phyloP scores from a whole-genome alignment of 2,329 filamentous ascomycete species.

The Blastomyces parvus region DNA sequence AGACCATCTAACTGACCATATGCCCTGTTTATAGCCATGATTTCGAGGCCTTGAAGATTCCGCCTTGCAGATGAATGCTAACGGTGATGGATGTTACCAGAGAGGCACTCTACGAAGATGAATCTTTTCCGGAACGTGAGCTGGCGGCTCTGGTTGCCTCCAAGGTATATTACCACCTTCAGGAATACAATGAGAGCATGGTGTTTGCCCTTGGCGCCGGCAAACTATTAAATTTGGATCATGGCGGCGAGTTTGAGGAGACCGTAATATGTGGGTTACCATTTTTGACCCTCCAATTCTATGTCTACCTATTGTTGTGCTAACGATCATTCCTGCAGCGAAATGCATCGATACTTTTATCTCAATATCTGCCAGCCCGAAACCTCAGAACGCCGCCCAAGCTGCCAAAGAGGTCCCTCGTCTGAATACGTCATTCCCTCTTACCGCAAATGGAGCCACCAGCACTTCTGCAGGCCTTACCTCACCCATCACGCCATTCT shows the following conservation, averaged over 20 bases:
- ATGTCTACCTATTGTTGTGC: background rate
- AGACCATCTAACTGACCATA: background rate
- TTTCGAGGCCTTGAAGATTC: background rate
- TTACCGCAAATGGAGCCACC: slow-evolving; percentile 54
- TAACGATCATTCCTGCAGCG: slow-evolving; percentile 37
- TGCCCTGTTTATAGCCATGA: background rate
- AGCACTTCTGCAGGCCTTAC: slow-evolving; percentile 58
- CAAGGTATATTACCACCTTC: slow-evolving; percentile 97
- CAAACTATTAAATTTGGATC: slow-evolving; percentile 86
- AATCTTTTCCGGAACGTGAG: slow-evolving; percentile 84
- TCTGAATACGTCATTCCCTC: slow-evolving; percentile 69
- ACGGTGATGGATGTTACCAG: slow-evolving; percentile 39
- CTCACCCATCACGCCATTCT: slow-evolving; percentile 90
- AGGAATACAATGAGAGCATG: slow-evolving; percentile 99
- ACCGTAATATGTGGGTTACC: slow-evolving; percentile 70
- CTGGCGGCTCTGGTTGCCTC: slow-evolving; percentile 88
- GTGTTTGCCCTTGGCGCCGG: slow-evolving; percentile 91
- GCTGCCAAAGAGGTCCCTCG: slow-evolving; percentile 49
- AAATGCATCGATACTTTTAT: slow-evolving; percentile 99
- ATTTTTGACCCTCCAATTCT: background rate
- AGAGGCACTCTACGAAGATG: slow-evolving; percentile 95
- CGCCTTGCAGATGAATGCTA: slow-evolving; percentile 3
- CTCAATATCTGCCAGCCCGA: slow-evolving; percentile 57
- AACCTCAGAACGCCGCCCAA: slow-evolving; percentile 42
- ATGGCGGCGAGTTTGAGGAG: slow-evolving; percentile 91